Evolutionary conservation across 1,284 basidiomycete genomes (phyloP).

Genomic region (Trametes sp.): DNA sequence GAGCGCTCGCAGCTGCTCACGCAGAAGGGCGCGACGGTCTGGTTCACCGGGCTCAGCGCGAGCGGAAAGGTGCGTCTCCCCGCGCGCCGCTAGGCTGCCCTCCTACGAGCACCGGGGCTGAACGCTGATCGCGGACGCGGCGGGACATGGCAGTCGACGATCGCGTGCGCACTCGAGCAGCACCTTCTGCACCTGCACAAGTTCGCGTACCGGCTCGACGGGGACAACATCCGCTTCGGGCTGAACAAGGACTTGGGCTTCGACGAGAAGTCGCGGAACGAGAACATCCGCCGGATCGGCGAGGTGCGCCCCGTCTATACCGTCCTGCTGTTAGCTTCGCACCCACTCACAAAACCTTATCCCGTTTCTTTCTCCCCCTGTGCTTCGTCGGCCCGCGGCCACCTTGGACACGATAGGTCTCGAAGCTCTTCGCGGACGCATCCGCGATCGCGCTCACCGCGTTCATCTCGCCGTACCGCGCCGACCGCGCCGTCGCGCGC

Average conservation of each 20-base stretch:
- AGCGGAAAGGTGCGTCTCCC: slow-evolving; percentile 82
- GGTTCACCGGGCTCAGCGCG: slow-evolving; percentile 94
- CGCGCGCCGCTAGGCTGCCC: no score
- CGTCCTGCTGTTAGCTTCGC: neutral
- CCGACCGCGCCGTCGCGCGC: slow-evolving; percentile 88
- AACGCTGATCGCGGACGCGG: neutral
- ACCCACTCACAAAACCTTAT: neutral
- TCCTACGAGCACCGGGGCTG: no score
- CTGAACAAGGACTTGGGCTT: slow-evolving; percentile 99
- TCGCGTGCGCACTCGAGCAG: slow-evolving; percentile 97
- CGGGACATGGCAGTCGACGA: slow-evolving; percentile 84
- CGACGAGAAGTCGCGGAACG: slow-evolving; percentile 92
- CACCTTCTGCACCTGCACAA: slow-evolving; percentile 89
- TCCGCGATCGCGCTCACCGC: slow-evolving; percentile 90
- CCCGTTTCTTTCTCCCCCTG: neutral
- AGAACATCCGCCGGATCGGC: slow-evolving; percentile 98
- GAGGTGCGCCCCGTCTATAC: slow-evolving; percentile 65
- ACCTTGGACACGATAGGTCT: slow-evolving; percentile 63
- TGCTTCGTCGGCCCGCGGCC: neutral
- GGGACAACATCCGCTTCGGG: slow-evolving; percentile 97
- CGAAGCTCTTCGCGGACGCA: slow-evolving; percentile 93
- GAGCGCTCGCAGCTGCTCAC: slow-evolving; percentile 76
- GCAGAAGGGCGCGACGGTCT: slow-evolving; percentile 90
- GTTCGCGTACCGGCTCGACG: slow-evolving; percentile 93
- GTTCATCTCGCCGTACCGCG: slow-evolving; percentile 97